Evolutionary conservation across 495 filamentous ascomycete genomes (phyloP).

Genomic region (Talaromyces trachyspermus): DNA sequence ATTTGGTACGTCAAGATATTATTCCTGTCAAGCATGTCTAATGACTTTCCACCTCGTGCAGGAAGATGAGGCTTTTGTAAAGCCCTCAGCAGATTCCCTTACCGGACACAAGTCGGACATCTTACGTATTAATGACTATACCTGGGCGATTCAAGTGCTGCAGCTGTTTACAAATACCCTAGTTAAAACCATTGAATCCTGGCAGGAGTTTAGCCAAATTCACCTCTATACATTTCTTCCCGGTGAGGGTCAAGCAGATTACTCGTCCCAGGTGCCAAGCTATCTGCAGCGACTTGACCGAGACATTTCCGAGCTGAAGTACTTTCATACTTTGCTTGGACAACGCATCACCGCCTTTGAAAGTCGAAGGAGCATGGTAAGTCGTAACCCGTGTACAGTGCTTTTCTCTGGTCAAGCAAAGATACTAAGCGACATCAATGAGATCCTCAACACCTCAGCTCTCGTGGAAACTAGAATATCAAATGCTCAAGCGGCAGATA

Average conservation of each 20-base stretch:
- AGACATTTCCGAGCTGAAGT: constrained; percentile 2
- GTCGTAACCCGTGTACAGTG: background rate
- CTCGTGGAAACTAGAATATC: constrained; percentile 8
- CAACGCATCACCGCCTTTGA: constrained; percentile 5
- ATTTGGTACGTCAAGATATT: background rate
- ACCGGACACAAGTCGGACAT: background rate
- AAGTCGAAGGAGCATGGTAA: constrained; percentile 5
- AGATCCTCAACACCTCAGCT: constrained; percentile 6
- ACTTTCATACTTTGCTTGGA: constrained; percentile 6
- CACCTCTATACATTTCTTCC: background rate
- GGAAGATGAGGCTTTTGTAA: constrained; percentile 3
- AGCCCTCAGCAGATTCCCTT: background rate
- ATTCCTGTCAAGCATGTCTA: background rate
- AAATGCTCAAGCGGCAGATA: constrained; percentile 5
- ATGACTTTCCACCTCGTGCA: background rate
- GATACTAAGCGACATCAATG: background rate
- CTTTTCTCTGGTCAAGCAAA: background rate
- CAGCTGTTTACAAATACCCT: constrained; percentile 1
- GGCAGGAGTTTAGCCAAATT: constrained; percentile 2
- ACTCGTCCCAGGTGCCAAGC: background rate
- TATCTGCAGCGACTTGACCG: constrained; percentile 6
- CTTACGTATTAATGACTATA: constrained; percentile 3
- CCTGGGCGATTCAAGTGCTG: constrained; percentile 4
- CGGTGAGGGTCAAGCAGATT: background rate
- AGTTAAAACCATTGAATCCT: constrained; percentile 4